Base-by-base conservation (phyloP, 106 monocot genomes). In the Dendrobium chrysotoxum region DNA sequence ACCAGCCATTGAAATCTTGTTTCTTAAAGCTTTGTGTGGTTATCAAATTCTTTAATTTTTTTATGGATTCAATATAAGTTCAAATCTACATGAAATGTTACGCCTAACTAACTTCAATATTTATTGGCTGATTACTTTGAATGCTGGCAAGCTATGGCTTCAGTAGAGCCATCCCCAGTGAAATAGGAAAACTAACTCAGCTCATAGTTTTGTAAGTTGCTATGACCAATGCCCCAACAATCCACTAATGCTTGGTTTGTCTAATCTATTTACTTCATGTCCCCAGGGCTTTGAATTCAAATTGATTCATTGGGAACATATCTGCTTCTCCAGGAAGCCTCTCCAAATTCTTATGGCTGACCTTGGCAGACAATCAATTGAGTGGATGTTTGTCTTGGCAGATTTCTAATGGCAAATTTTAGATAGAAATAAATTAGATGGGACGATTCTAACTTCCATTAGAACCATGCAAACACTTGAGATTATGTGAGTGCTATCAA, bases 11-110 rank as follows among this genome's bases (percentile, higher is more conserved):
- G 87, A 81, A 28, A 81, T 82, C 16, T 81, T 90, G 64, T 31
- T 64, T 45, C 80, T 90, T 53, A 65, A 25, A n/a, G 82, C 85
- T 5, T 61, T 90, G 90, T 90, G 83, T 85, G 87, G 66, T 31
- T 23, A 40, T 16, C 12, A 45, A 42, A 1, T 25, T 47, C 21
- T 70, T 44, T 11, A 45, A 40, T 7, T 42, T 12, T n/a, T n/a
- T 45, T 11, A 17, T 75, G 75, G 75, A 75, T 16, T 79, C 12
- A 0, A 64, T 79, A 4, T 38, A 31, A n/a, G 17, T 41, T 40
- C 16, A 54, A 35, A 10, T 11, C 77, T 28, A 23, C 0, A n/a
- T 38, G 46, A 46, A 55, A 55, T 55, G 40, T 38, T 41, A 18
- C 7, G 3, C 1, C 45, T 67, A 28, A 68, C 28, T 46, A 80